Conservation (phyloP, 129 eudicot genomes). For the Mikania micrantha region DNA sequence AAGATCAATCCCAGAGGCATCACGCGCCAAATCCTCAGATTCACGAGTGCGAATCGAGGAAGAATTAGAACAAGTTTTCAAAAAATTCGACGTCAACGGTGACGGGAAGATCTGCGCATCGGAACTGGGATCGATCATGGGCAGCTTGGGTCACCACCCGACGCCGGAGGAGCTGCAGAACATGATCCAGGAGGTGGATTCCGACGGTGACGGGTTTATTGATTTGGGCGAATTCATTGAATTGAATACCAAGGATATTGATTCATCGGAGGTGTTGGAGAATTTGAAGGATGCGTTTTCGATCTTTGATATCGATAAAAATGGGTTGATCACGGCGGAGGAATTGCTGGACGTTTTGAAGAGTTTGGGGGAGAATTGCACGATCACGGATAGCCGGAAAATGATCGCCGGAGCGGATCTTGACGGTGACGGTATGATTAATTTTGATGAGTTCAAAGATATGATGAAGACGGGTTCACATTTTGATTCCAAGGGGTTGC, state of each 20-base stretch:
- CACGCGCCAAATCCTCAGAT: constrained; percentile 14
- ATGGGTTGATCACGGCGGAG: constrained; percentile 65
- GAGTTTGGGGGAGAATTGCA: constrained; percentile 56
- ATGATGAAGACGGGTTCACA: constrained; percentile 71
- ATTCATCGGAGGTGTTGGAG: constrained; percentile 48
- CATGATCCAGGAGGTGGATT: constrained; percentile 60
- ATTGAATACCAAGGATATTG: constrained; percentile 59
- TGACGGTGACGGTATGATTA: constrained; percentile 52
- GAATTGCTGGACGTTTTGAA: constrained; percentile 51
- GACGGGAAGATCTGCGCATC: constrained; percentile 62
- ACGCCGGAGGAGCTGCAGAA: constrained; percentile 37
- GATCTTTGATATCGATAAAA: constrained; percentile 55
- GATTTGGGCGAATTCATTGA: constrained; percentile 55
- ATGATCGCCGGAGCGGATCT: constrained; percentile 70
- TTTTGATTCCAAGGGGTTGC: constrained; percentile 29
- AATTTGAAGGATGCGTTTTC: constrained; percentile 53
- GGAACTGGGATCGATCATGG: constrained; percentile 66
- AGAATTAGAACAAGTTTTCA: constrained; percentile 65
- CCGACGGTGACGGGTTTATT: constrained; percentile 74
- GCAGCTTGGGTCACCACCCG: constrained; percentile 52
- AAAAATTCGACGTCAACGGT: constrained; percentile 61
- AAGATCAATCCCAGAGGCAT: constrained; percentile 1
- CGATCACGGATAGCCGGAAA: constrained; percentile 43
- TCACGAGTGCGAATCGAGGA: constrained; percentile 47
- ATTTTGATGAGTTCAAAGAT: constrained; percentile 73